These are phyloP conservation scores for Monosporascus sp. DNA, from an alignment of 2,329 filamentous ascomycete species.

Conservation along the genomic window DNA sequence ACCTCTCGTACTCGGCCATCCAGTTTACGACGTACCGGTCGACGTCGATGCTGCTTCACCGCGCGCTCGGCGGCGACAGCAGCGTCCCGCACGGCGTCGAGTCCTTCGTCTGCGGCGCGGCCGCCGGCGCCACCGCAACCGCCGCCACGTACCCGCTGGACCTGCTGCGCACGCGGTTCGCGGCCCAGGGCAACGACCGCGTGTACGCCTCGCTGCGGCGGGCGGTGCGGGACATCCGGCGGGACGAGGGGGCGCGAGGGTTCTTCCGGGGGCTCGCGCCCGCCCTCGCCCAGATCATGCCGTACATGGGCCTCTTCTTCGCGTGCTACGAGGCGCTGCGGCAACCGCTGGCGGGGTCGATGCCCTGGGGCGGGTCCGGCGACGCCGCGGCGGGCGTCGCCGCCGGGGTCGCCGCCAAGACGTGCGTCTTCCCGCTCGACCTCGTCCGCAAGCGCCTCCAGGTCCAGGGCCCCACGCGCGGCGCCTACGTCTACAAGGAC, in stretches of 20 bases:
- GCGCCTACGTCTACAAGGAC: conserved; percentile 74
- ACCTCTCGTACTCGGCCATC: conserved; percentile 80
- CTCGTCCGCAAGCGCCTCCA: conserved; percentile 89
- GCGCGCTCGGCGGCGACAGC: conserved; percentile 34
- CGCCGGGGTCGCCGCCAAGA: conserved; percentile 79
- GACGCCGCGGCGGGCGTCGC: conserved; percentile 79
- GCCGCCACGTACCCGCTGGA: conserved; percentile 87
- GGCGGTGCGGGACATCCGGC: conserved; percentile 67
- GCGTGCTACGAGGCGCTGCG: conserved; percentile 76
- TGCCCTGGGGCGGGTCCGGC: conserved; percentile 66
- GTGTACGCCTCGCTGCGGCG: conserved; percentile 69
- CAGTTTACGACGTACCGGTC: conserved; percentile 89
- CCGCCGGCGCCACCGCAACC: conserved; percentile 78
- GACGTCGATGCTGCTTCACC: conserved; percentile 60
- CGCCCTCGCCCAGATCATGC: conserved; percentile 80
- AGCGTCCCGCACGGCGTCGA: conserved; percentile 62
- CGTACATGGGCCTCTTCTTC: conserved; percentile 98
- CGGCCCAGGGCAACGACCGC: conserved; percentile 77
- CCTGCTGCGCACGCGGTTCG: conserved; percentile 87
- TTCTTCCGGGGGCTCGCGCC: conserved; percentile 87
- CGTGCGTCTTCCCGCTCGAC: conserved; percentile 86
- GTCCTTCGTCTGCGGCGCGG: conserved; percentile 77
- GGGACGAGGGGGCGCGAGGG: conserved; percentile 67
- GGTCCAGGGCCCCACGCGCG: conserved; percentile 84
- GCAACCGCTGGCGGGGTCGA: conserved; percentile 46